phyloP scores from a whole-genome alignment of 768 basidiomycete genomes.

The Tubosaeta brunneosetosa region DNA sequence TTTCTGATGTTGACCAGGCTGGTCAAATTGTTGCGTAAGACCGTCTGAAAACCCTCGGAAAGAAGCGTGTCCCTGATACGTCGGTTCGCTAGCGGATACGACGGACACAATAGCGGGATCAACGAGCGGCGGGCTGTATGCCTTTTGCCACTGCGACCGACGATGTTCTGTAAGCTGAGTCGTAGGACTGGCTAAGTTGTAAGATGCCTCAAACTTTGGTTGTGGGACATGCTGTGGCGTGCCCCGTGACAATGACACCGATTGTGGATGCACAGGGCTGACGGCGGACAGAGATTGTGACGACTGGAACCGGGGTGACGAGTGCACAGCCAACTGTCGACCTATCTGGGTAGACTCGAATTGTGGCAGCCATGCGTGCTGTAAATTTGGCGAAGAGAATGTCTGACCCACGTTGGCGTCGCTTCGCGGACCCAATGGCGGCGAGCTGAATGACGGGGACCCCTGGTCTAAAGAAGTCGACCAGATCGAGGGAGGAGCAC shows the following conservation, averaged over 20 bases:
- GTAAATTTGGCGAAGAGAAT: conserved; percentile 11
- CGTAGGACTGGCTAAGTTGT: conserved; percentile 5
- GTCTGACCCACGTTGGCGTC: conserved; percentile 11
- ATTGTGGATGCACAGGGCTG: conserved; percentile 12
- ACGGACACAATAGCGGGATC: conserved; percentile 25
- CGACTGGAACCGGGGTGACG: conserved; percentile 10
- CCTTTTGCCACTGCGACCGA: conserved; percentile 12
- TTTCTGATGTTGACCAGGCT: conserved; percentile 19
- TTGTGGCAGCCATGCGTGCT: conserved; percentile 21
- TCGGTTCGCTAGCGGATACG: conserved; percentile 1
- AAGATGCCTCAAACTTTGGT: conserved; percentile 9
- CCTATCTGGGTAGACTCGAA: conserved; percentile 21
- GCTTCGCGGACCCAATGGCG: conserved; percentile 10
- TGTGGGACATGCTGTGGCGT: conserved; percentile 16
- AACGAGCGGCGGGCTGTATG: conserved; percentile 5
- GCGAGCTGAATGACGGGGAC: conserved; percentile 9
- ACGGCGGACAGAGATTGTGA: conserved; percentile 8
- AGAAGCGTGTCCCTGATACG: conserved; percentile 4
- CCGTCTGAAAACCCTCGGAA: conserved; percentile 12
- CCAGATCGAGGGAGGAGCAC: conserved; percentile 61
- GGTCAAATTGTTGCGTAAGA: conserved; percentile 12
- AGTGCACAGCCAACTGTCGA: conserved; percentile 7
- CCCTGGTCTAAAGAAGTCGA: conserved; percentile 53
- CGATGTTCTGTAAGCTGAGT: conserved; percentile 9
- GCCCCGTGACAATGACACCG: conserved; percentile 12